These are phyloP conservation scores for Chaetomium sp. DNA, from an alignment of 2,329 filamentous ascomycete species.

Conservation along the genomic window DNA sequence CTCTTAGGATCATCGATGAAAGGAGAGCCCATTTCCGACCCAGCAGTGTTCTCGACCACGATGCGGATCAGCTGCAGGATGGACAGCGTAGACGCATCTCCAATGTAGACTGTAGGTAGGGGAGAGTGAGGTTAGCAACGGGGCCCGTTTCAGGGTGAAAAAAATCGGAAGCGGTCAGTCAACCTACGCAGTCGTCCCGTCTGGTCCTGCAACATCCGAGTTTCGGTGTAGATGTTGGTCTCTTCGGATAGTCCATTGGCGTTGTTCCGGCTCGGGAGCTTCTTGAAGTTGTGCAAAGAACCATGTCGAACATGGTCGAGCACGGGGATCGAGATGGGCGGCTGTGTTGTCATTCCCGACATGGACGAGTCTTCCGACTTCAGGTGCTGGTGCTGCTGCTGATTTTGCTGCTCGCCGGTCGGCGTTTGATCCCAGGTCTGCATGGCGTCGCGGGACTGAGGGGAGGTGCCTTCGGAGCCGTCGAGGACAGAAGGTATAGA, in stretches of 20 bases:
- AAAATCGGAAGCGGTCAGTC: background rate
- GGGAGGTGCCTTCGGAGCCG: conserved; percentile 12
- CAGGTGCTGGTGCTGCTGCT: too few relatives aligned
- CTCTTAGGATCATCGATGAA: conserved; percentile 53
- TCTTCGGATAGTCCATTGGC: conserved; percentile 47
- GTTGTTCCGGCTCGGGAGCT: conserved; percentile 33
- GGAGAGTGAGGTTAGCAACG: conserved; percentile 15
- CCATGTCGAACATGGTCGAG: conserved; percentile 17
- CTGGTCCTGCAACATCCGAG: conserved; percentile 54
- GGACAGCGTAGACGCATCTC: conserved; percentile 56
- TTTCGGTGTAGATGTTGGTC: conserved; percentile 46
- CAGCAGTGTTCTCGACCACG: conserved; percentile 50
- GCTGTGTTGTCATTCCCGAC: conserved; percentile 16
- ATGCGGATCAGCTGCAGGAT: conserved; percentile 55
- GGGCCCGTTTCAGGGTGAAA: background rate
- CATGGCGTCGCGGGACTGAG: conserved; percentile 13
- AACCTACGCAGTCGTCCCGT: conserved; percentile 50
- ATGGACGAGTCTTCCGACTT: conserved; percentile 12
- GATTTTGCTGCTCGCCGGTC: conserved; percentile 9
- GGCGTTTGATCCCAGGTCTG: conserved; percentile 19
- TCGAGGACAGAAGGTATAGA: conserved; percentile 19
- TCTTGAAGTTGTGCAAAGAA: conserved; percentile 28
- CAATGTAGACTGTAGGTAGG: conserved; percentile 46
- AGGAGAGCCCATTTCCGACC: conserved; percentile 37
- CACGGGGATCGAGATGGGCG: conserved; percentile 14